phyloP scores from a whole-genome alignment of 73 alveolate genomes.

The Paramecium primaurelia region DNA sequence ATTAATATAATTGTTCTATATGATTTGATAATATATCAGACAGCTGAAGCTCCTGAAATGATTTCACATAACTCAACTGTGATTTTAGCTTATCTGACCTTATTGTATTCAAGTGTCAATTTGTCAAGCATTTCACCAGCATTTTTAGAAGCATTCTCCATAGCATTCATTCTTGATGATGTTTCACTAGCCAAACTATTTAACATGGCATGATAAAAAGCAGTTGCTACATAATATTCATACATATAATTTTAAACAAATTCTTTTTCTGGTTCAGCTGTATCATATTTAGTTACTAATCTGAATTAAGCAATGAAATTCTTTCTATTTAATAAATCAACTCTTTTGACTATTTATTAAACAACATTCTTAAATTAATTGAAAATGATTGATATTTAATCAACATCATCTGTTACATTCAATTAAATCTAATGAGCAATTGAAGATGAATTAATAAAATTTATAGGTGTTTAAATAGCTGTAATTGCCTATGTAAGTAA shows the following conservation, averaged over 20 bases:
- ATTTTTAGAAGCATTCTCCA: conserved; percentile 92
- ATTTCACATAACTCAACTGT: conserved; percentile 89
- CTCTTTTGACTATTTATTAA: conserved; percentile 64
- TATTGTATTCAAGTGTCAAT: conserved; percentile 80
- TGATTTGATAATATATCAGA: conserved; percentile 51
- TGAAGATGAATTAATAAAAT: conserved; percentile 75
- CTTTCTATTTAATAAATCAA: conserved; percentile 77
- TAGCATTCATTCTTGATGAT: conserved; percentile 88
- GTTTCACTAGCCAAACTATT: conserved; percentile 84
- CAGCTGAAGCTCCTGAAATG: conserved; percentile 91
- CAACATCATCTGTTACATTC: conserved; percentile 64
- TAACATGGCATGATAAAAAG: conserved; percentile 80
- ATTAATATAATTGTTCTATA: neutral
- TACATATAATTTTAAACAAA: conserved; percentile 59
- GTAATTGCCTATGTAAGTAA: conserved; percentile 67
- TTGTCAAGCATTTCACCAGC: conserved; percentile 82
- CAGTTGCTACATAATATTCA: conserved; percentile 81
- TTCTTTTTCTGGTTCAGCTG: conserved; percentile 63
- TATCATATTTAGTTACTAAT: conserved; percentile 51
- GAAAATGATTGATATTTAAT: conserved; percentile 71
- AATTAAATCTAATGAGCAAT: conserved; percentile 67
- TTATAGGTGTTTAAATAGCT: conserved; percentile 68
- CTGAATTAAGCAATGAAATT: conserved; percentile 67
- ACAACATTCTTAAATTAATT: conserved; percentile 84
- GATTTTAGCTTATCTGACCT: conserved; percentile 85